phyloP scores from a whole-genome alignment of 306 rosid species.

The Prunus kanzakura region DNA sequence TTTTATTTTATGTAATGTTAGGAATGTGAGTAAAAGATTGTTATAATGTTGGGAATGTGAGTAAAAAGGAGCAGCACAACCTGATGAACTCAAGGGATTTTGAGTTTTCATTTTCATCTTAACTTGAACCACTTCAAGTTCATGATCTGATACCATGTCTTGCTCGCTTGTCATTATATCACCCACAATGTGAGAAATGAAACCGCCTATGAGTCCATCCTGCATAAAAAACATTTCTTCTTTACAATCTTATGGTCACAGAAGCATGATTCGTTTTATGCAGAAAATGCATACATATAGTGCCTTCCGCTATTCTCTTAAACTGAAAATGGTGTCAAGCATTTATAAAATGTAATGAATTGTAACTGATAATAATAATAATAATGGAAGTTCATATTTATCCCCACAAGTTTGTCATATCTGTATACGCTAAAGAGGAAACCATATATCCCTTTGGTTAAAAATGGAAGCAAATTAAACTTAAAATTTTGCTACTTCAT shows the following conservation, averaged over 20 bases:
- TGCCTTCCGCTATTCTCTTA: background rate
- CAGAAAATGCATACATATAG: background rate
- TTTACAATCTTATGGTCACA: background rate
- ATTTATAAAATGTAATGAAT: background rate
- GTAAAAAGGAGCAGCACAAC: constrained; percentile 10
- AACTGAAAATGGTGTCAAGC: too few species aligned
- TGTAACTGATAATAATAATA: background rate
- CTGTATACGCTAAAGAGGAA: background rate
- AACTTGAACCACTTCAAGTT: background rate
- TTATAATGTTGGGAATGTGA: constrained; percentile 24
- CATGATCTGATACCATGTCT: constrained; percentile 13
- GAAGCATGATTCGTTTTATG: background rate
- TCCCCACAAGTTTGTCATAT: background rate
- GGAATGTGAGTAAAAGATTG: constrained; percentile 28
- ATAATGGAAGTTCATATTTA: background rate
- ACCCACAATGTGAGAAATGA: background rate
- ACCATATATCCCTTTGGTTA: background rate
- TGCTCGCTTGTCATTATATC: background rate
- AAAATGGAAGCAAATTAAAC: background rate
- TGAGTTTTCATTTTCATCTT: background rate
- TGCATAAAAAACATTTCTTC: constrained; percentile 1
- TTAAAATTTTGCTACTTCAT: background rate
- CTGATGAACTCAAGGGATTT: constrained; percentile 2
- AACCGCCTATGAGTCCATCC: constrained; percentile 1
- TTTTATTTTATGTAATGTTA: constrained; percentile 17